These are phyloP conservation scores for Fraxinus platypoda DNA, from an alignment of 305 asterid species.

Conservation along the genomic window DNA sequence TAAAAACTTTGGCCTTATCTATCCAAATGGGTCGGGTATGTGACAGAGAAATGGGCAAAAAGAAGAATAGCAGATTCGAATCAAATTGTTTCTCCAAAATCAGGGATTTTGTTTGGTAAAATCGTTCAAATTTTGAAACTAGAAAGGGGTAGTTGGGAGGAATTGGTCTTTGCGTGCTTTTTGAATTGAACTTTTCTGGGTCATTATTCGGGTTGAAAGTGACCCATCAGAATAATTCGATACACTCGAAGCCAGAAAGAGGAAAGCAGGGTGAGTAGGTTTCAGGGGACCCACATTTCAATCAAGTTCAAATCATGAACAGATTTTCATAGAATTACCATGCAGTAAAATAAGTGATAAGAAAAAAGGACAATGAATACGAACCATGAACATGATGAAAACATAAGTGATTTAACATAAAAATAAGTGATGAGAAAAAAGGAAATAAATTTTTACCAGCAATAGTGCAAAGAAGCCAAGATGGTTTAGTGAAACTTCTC, in stretches of 20 bases:
- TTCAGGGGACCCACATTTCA: neutral
- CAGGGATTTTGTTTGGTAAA: neutral
- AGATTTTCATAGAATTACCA: neutral
- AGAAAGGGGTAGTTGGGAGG: neutral
- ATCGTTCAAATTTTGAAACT: conserved; percentile 31
- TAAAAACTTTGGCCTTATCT: conserved; percentile 9
- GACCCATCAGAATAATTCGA: conserved; percentile 30
- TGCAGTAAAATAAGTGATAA: neutral
- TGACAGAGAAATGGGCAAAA: conserved; percentile 28
- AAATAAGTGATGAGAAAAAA: neutral
- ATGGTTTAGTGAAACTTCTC: conserved; percentile 35
- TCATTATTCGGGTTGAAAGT: conserved; percentile 25
- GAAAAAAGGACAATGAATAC: neutral
- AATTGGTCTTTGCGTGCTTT: conserved; percentile 24
- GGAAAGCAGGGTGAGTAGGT: neutral
- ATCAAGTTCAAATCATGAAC: neutral
- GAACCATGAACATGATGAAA: neutral
- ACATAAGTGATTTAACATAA: neutral
- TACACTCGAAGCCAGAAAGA: neutral
- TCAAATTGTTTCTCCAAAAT: conserved; percentile 39
- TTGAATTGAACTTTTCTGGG: conserved; percentile 23
- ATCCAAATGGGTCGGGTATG: conserved; percentile 12
- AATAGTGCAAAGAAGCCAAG: conserved; percentile 55
- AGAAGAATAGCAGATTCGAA: conserved; percentile 33
- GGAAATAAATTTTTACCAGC: conserved; percentile 34